Evolutionary conservation across 1,284 basidiomycete species (phyloP).

Genomic region (Sanguinoderma infundibulare): DNA sequence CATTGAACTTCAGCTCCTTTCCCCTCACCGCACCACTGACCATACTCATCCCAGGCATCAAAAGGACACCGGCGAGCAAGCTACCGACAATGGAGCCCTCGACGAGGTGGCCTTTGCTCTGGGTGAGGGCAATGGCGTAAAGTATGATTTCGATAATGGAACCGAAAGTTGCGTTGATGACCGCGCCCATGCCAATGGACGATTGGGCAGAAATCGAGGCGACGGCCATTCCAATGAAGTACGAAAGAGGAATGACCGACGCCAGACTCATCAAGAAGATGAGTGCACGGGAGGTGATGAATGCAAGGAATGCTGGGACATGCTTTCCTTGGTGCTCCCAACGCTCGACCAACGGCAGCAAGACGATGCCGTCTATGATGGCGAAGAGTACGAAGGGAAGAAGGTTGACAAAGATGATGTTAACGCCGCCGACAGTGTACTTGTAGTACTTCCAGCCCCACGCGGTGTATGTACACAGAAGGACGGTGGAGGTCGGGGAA

Average conservation of each 20-base stretch:
- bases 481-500: constrained; percentile 78
- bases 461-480: constrained; percentile 95
- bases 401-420: constrained; percentile 98
- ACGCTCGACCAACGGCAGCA: constrained; percentile 74
- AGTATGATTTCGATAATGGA: constrained; percentile 98
- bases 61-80: constrained; percentile 91
- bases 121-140: constrained; percentile 87
- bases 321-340: constrained; percentile 55
- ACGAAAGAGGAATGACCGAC: constrained; percentile 95
- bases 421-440: constrained; percentile 98
- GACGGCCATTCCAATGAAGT: constrained; percentile 99
- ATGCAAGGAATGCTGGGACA: constrained; percentile 67
- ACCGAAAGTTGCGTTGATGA: constrained; percentile 99
- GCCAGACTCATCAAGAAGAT: constrained; percentile 89
- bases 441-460: constrained; percentile 96
- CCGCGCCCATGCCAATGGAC: constrained; percentile 98
- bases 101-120: constrained; percentile 91
- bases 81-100: constrained; percentile 97
- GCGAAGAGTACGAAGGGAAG: constrained; percentile 94
- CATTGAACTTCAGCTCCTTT: constrained; percentile 99
- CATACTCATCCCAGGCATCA: constrained; percentile 99
- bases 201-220: constrained; percentile 98
- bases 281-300: constrained; percentile 77
- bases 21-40: constrained; percentile 88
- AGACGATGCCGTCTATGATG: constrained; percentile 90